phyloP scores from a whole-genome alignment of 768 basidiomycete genomes.

The Lentinus tigrinus region DNA sequence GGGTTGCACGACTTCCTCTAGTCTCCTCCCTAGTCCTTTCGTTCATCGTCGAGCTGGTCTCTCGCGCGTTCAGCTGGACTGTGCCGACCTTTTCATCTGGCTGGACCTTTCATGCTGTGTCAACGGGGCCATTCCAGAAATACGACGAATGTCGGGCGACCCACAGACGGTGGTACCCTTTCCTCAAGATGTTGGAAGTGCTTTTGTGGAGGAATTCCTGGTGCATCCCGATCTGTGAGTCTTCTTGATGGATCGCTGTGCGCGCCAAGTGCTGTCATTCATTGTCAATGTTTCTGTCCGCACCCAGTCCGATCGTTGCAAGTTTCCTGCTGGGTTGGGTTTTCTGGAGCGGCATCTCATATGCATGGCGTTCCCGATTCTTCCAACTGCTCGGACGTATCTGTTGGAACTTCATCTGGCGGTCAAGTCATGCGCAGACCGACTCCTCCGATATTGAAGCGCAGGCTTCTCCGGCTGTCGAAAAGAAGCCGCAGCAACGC shows the following conservation, averaged over 20 bases:
- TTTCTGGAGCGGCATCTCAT: constrained; percentile 33
- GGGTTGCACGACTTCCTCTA: not conserved
- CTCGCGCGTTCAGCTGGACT: constrained; percentile 21
- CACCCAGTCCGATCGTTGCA: constrained; percentile 35
- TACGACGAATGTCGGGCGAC: constrained; percentile 10
- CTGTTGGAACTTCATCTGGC: constrained; percentile 9
- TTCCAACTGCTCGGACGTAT: constrained; percentile 3
- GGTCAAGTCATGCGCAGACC: not conserved
- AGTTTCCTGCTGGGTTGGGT: constrained; percentile 43
- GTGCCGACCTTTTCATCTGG: constrained; percentile 2
- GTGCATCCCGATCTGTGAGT: constrained; percentile 36
- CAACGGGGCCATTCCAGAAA: not conserved
- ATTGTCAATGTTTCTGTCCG: not conserved
- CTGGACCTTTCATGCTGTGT: constrained; percentile 6
- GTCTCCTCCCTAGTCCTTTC: constrained; percentile 1
- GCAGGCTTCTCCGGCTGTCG: not conserved
- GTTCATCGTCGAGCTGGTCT: constrained; percentile 27
- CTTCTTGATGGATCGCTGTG: not conserved
- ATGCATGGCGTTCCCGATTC: constrained; percentile 11
- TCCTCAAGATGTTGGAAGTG: constrained; percentile 11
- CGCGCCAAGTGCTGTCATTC: not conserved
- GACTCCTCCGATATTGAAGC: constrained; percentile 5
- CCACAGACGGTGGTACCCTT: not conserved
- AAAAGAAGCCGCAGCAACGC: constrained; percentile 4
- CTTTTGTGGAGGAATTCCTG: constrained; percentile 25